Base-by-base conservation (phyloP, 2,329 filamentous ascomycete genomes). In the Fusarium nematophilum region DNA sequence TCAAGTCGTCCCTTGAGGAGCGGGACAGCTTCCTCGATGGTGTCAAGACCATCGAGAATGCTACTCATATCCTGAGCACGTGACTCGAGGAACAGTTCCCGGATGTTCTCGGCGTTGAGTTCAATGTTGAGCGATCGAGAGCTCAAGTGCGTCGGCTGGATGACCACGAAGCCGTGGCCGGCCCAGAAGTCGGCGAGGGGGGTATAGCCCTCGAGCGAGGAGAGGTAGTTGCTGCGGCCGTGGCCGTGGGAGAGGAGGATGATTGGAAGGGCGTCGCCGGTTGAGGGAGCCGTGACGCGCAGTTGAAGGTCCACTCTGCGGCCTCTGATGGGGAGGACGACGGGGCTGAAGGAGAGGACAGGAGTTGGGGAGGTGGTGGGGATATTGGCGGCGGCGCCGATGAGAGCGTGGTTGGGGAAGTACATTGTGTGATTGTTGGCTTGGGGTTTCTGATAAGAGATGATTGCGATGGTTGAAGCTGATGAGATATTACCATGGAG, bases 181-280 rank as follows among this genome's bases (percentile, higher is more conserved):
- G 69, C 69, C 60, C 60, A 70, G 50, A 67, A 71, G 11, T 70
- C 67, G 1, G 34, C 60, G 3, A 71, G 44, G 0, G 69, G 69
- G 1, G 50, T 59, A 7, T 71, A 71, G 1, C 67, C 69, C 13
- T 69, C 63, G 14, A 58, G 58, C 0, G 67, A 70, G 1, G 67
- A 69, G 10, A 71, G 58, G 17, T 61, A 72, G 40, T 69, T 68
- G 52, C 62, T 70, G 2, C 36, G 57, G 3, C 70, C 70, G 10
- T 68, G 67, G 5, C 70, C 70, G 5, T 72, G 70, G 6, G 69
- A 69, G 1, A 71, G 52, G 2, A 72, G 30, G 6, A 72, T 61
- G 5, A 71, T 64, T 0, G 70, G 69, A 0, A 72, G 66, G 0
- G 31, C 34, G 0, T 59, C 21, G 0, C 67, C 67, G 0, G 34